A percentile compares a stretch with the other conserved stretches of the same genome.
phyloP scores from a whole-genome alignment of 2,329 filamentous ascomycete species.

The Fusarium lyarnte region DNA sequence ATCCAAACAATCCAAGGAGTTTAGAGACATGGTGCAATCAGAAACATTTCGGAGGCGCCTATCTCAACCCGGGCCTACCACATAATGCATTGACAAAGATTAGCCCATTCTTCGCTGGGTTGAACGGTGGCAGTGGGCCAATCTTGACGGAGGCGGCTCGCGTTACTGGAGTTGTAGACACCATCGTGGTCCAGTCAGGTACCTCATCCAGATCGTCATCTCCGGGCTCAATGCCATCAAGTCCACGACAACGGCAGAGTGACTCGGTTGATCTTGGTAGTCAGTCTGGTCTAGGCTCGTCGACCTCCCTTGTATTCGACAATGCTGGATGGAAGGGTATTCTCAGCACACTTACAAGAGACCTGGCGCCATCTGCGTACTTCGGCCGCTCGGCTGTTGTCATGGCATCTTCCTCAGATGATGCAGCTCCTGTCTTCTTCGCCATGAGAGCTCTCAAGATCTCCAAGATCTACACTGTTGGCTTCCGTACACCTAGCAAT shows the following conservation, averaged over 20 bases:
- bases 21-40: slow-evolving; percentile 79
- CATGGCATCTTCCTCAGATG: slow-evolving; percentile 75
- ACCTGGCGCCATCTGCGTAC: slow-evolving; percentile 85
- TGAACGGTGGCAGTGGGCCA: slow-evolving; percentile 63
- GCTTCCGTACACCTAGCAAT: slow-evolving; percentile 72
- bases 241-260: slow-evolving; percentile 52
- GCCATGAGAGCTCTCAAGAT: slow-evolving; percentile 80
- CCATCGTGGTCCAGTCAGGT: slow-evolving; percentile 71
- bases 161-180: slow-evolving; percentile 83
- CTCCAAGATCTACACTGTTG: slow-evolving; percentile 84
- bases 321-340: slow-evolving; percentile 90
- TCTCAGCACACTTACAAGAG: slow-evolving; percentile 79
- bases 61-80: slow-evolving; percentile 77
- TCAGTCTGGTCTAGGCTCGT: slow-evolving; percentile 55
- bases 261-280: slow-evolving; percentile 36
- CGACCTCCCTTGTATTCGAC: slow-evolving; percentile 74
- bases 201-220: slow-evolving; percentile 56
- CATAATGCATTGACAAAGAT: slow-evolving; percentile 68
- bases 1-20: slow-evolving; percentile 69
- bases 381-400: slow-evolving; percentile 79
- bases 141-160: slow-evolving; percentile 78
- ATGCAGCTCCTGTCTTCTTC: slow-evolving; percentile 82
- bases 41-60: slow-evolving; percentile 82
- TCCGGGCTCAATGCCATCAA: slow-evolving; percentile 59
- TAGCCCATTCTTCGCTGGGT: slow-evolving; percentile 60